Evolutionary conservation across 2,329 filamentous ascomycete genomes (phyloP), one percentile per base, ranked within the genome.

Genomic region (Venturia nashicola): DNA sequence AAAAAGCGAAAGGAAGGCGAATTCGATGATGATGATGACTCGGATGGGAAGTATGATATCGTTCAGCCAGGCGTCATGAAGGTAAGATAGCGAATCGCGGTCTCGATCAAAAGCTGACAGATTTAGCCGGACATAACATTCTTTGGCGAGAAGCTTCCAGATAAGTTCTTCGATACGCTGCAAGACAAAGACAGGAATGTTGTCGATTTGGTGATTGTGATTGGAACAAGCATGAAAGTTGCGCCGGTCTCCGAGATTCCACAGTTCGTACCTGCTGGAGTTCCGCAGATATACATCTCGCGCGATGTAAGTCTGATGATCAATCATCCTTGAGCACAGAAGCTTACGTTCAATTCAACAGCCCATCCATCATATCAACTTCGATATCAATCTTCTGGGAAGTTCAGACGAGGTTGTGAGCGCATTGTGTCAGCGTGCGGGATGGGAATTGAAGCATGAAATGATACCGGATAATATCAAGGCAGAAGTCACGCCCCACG

Each of bases 201-300:
- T 65, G 90, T 89, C 1, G 94, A 99, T 73, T 82, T 99, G 18
- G 89, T 97, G 68, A 87, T 99, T 68, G 92, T 97, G 68, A 97
- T 99, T 70, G 94, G 94, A 67, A 99, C 94, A 0, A 94, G 89
- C 39, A 85, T 99, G 72, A 97, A 97, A 75, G 94, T 99, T 2
- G 91, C 91, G 1, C 94, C 94, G 42, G 94, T 99, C 2, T 92
- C 89, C 42, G 92, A 97, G 74, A 90, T 99, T 59, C 89, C 91
- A 1, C 87, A 88, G 43, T 89, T 88, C 69, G 75, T 96, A 54
- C 90, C 90, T 1, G 77, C 85, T n/a, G 75, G 89, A 65, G 85
- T 96, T 46, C 92, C 92, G 7, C 91, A 96, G 76, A 89, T 96
- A 67, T 96, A 94, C 76, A 90, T 97, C 69, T 92, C 88, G 20